Evolutionary conservation across 192 early-diverging fungal genomes (phyloP).

Genomic region (Spizellomyces punctatus): DNA sequence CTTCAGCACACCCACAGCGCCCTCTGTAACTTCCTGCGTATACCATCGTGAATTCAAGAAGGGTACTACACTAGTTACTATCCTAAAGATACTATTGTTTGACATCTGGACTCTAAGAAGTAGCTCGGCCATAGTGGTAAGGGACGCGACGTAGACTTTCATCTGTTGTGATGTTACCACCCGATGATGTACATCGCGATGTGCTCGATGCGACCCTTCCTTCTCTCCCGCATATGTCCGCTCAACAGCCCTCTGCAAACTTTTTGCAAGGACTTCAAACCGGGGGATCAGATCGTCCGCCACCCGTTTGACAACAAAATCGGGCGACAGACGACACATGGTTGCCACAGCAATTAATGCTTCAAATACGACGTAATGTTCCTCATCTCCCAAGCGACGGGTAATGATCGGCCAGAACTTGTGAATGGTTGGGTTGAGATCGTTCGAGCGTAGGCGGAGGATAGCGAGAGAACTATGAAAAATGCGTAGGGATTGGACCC

Average conservation of each 20-base stretch:
- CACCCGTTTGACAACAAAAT: constrained; percentile 31
- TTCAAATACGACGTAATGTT: constrained; percentile 40
- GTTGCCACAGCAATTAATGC: constrained; percentile 17
- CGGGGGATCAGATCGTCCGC: constrained; percentile 27
- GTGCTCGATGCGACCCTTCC: neutral
- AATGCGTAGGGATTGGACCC: constrained; percentile 23
- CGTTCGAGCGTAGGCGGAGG: neutral
- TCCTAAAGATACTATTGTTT: neutral
- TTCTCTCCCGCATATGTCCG: neutral
- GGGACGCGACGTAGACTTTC: neutral
- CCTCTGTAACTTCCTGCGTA: constrained; percentile 3
- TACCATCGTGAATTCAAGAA: constrained; percentile 19
- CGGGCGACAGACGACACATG: neutral
- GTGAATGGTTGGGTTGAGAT: constrained; percentile 41
- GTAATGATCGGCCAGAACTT: constrained; percentile 37
- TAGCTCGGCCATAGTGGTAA: neutral
- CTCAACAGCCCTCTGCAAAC: neutral
- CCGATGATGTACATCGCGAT: neutral
- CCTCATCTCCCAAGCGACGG: constrained; percentile 18
- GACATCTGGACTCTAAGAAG: neutral
- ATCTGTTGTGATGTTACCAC: neutral
- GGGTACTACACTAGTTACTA: constrained; percentile 9
- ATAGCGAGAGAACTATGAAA: constrained; percentile 13
- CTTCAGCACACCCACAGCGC: constrained; percentile 7
- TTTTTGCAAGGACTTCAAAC: neutral